Evolutionary conservation across 768 basidiomycete genomes (phyloP).

Genomic region (Polyporus arcularius): DNA sequence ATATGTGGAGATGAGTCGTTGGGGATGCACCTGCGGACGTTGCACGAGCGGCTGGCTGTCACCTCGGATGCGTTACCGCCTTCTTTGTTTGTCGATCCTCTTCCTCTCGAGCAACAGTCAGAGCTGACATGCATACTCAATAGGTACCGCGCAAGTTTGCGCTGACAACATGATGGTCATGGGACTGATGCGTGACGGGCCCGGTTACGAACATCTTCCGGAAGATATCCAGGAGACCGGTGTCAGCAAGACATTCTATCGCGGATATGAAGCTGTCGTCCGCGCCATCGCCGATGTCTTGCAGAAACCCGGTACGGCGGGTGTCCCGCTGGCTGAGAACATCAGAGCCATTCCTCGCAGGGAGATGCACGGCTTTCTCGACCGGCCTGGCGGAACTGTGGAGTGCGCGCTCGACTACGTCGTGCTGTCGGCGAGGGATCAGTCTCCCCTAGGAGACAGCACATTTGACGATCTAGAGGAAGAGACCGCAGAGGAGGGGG

Average conservation of each 20-base stretch:
- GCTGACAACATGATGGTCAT: not conserved
- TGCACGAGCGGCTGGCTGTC: slow-evolving; percentile 19
- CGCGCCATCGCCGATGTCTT: not conserved
- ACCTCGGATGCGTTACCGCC: slow-evolving; percentile 14
- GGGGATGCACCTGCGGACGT: slow-evolving; percentile 14
- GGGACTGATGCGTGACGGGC: not conserved
- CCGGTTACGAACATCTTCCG: not conserved
- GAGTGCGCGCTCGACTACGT: slow-evolving; percentile 15
- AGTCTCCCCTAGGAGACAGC: slow-evolving; percentile 7
- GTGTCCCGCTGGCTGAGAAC: not conserved
- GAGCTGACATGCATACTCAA: not conserved
- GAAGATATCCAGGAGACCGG: not conserved
- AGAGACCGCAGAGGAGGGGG: not conserved
- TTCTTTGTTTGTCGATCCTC: slow-evolving; percentile 1
- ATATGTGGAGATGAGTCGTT: not conserved
- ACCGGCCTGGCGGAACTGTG: not conserved
- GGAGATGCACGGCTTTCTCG: not conserved
- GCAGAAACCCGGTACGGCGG: not conserved
- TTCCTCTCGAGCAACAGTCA: too few relatives aligned
- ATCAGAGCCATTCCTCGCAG: not conserved
- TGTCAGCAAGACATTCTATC: not conserved
- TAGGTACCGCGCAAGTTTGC: not conserved
- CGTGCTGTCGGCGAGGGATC: not conserved
- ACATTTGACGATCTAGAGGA: slow-evolving; percentile 4
- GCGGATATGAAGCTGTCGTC: slow-evolving; percentile 2